Evolutionary conservation across 73 alveolate genomes (phyloP).

Genomic region (Paramecium caudatum): DNA sequence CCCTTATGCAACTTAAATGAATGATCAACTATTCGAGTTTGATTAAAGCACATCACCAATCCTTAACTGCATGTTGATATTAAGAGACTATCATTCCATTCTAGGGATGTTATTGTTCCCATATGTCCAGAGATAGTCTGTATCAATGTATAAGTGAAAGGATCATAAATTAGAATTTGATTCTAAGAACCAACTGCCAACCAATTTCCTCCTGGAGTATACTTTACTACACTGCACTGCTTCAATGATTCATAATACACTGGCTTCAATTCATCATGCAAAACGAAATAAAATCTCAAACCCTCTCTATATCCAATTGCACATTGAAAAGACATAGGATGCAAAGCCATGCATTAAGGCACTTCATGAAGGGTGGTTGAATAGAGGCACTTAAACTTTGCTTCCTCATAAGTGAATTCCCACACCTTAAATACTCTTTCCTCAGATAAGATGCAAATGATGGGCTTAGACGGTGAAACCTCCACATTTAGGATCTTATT

Average conservation of each 20-base stretch:
- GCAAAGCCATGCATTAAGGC: conserved; percentile 73
- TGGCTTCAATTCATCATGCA: conserved; percentile 63
- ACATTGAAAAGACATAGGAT: conserved; percentile 71
- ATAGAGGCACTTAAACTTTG: conserved; percentile 72
- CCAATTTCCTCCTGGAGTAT: conserved; percentile 58
- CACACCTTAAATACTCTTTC: conserved; percentile 73
- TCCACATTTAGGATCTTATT: conserved; percentile 38
- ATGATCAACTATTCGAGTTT: conserved; percentile 34
- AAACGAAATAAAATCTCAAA: conserved; percentile 21
- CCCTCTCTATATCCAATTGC: conserved; percentile 78
- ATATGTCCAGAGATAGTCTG: conserved; percentile 32
- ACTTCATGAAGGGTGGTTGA: conserved; percentile 67
- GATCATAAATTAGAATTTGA: conserved; percentile 22
- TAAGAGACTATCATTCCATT: conserved; percentile 53
- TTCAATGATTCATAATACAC: conserved; percentile 53
- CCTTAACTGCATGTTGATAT: conserved; percentile 54
- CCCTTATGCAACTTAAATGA: conserved; percentile 50
- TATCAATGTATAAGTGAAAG: not conserved
- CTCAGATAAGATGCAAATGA: conserved; percentile 21
- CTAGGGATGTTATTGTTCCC: conserved; percentile 33
- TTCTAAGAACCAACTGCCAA: conserved; percentile 59
- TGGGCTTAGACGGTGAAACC: conserved; percentile 70
- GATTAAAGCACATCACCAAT: not conserved
- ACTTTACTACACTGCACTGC: conserved; percentile 25
- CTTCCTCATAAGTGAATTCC: conserved; percentile 66